Evolutionary conservation across 2,329 filamentous ascomycete species (phyloP).

Genomic region (Fusarium setosum): DNA sequence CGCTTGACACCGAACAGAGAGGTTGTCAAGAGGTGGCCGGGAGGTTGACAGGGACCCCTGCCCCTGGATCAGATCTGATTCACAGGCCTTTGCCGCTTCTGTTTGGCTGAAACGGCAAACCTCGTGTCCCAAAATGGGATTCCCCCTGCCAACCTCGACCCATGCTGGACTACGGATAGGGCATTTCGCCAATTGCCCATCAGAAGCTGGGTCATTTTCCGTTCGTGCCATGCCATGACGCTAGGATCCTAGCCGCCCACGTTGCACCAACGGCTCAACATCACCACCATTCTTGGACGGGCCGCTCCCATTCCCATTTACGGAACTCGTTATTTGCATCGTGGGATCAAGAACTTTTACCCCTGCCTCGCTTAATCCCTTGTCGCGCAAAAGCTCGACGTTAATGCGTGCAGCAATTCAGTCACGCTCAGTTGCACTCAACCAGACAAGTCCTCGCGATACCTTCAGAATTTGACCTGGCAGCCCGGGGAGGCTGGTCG

Average conservation of each 20-base stretch:
- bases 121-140: slow-evolving; percentile 50
- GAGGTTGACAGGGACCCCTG: slow-evolving; percentile 20
- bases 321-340: background rate
- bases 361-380: slow-evolving; percentile 2
- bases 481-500: background rate
- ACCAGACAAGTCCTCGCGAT: background rate
- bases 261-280: slow-evolving; percentile 20
- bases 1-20: slow-evolving; percentile 10
- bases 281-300: slow-evolving; percentile 7
- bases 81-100: slow-evolving; percentile 30
- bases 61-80: slow-evolving; percentile 39
- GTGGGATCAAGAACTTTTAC: background rate
- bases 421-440: background rate
- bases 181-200: slow-evolving; percentile 31
- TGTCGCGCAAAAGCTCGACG: background rate
- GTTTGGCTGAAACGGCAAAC: slow-evolving; percentile 39
- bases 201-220: slow-evolving; percentile 13
- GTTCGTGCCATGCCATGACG: slow-evolving; percentile 10
- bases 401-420: background rate
- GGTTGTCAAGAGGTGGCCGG: slow-evolving; percentile 3
- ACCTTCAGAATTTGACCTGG: background rate
- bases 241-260: slow-evolving; percentile 6
- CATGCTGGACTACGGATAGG: slow-evolving; percentile 15
- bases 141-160: slow-evolving; percentile 22
- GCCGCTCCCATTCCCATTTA: background rate